phyloP scores from a whole-genome alignment of 495 filamentous ascomycete species.

The Aspergillus conjunctus region DNA sequence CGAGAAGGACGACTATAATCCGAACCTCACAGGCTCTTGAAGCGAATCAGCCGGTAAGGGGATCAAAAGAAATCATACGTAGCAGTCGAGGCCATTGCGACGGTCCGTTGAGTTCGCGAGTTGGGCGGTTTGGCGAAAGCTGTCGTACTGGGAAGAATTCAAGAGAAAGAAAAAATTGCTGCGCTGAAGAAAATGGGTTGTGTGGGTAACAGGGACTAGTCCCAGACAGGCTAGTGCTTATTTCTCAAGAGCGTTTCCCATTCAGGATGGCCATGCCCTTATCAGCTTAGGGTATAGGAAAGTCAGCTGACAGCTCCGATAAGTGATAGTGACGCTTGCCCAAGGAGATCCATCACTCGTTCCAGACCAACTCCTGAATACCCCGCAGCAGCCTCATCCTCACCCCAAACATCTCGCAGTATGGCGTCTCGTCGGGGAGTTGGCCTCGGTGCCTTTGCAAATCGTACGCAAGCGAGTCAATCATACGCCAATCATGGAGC shows the following conservation, averaged over 20 bases:
- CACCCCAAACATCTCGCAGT: constrained; percentile 12
- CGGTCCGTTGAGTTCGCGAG: constrained; percentile 45
- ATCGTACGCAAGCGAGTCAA: constrained; percentile 73
- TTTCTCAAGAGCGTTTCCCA: constrained; percentile 7
- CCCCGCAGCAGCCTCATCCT: constrained; percentile 9
- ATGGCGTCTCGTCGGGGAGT: constrained; percentile 66
- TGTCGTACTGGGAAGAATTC: constrained; percentile 41
- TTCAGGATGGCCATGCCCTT: constrained; percentile 27
- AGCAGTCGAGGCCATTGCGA: constrained; percentile 54
- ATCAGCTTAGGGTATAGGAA: constrained; percentile 33
- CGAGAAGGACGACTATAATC: constrained; percentile 76
- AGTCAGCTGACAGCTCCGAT: constrained; percentile 17
- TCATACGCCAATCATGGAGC: constrained; percentile 89
- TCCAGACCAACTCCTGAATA: background rate
- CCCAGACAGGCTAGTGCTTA: constrained; percentile 19
- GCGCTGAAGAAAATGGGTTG: constrained; percentile 38
- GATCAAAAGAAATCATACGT: constrained; percentile 62
- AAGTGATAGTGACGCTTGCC: constrained; percentile 1
- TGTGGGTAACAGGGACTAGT: constrained; percentile 27
- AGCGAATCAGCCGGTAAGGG: constrained; percentile 44
- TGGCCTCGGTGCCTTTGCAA: constrained; percentile 88
- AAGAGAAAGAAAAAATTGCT: constrained; percentile 29
- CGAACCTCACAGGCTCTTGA: constrained; percentile 55
- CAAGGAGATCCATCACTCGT: background rate
- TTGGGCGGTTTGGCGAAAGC: constrained; percentile 44